Conservation (phyloP, 2,329 filamentous ascomycete species). For the Gnomoniopsis sp. region DNA sequence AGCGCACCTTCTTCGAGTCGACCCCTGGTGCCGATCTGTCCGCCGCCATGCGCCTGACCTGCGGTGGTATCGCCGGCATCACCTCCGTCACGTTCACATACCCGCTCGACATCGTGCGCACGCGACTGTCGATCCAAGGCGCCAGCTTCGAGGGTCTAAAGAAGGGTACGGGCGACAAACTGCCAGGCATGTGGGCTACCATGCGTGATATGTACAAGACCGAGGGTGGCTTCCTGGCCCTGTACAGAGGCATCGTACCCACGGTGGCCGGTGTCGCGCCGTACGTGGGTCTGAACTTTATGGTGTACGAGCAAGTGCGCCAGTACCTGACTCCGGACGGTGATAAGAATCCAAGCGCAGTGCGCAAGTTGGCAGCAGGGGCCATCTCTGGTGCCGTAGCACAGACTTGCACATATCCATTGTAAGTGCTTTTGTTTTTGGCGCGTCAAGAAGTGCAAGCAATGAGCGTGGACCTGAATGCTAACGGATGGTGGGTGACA, state of each 20-base stretch:
- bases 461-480: constrained; percentile 2
- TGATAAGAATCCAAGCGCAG: constrained; percentile 73
- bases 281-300: constrained; percentile 97
- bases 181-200: constrained; percentile 91
- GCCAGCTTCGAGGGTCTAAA: constrained; percentile 86
- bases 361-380: constrained; percentile 82
- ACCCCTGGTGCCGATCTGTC: constrained; percentile 70
- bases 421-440: constrained; percentile 56
- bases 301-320: constrained; percentile 91
- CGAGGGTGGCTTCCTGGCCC: constrained; percentile 77
- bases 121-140: constrained; percentile 91
- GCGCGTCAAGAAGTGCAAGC: neutral
- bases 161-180: constrained; percentile 56
- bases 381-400: constrained; percentile 95
- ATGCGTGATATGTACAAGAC: constrained; percentile 81
- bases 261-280: constrained; percentile 94
- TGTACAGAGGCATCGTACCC: constrained; percentile 93
- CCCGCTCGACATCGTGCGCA: constrained; percentile 95
- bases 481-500: constrained; percentile 33
- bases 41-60: constrained; percentile 74
- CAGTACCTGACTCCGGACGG: constrained; percentile 83
- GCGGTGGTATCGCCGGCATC: constrained; percentile 87
- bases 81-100: constrained; percentile 96
- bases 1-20: constrained; percentile 76
- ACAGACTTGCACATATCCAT: constrained; percentile 97